Evolutionary conservation across 2,329 filamentous ascomycete genomes (phyloP).

Genomic region (Chaetoscypha palmicola): DNA sequence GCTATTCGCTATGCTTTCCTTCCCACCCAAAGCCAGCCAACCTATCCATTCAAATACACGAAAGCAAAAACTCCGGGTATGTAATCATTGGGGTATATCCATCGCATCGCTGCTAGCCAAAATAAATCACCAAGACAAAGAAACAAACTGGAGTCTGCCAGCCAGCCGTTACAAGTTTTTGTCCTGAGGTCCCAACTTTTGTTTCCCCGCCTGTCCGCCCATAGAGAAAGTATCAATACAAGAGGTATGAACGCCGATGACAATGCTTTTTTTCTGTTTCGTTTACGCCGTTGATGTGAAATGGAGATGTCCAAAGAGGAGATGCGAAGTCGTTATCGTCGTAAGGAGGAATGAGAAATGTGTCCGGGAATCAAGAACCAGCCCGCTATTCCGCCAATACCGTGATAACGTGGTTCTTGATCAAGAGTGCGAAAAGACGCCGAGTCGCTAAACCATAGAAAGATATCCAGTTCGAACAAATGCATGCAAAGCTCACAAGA

Average conservation of each 20-base stretch:
- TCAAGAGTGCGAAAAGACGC: slow-evolving; percentile 2
- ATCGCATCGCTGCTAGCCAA: slow-evolving; percentile 21
- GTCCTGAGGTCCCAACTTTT: slow-evolving; percentile 26
- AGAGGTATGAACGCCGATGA: slow-evolving; percentile 10
- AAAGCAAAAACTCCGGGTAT: slow-evolving; percentile 19
- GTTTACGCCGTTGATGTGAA: slow-evolving; percentile 12
- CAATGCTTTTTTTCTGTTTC: slow-evolving; percentile 12
- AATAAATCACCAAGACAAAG: slow-evolving; percentile 24
- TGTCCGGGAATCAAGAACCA: slow-evolving; percentile 11
- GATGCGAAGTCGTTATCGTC: slow-evolving; percentile 8
- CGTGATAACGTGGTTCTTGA: slow-evolving; percentile 4
- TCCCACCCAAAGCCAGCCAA: no score
- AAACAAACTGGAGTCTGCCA: slow-evolving; percentile 25
- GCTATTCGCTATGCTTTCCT: no score
- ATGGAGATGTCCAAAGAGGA: no score
- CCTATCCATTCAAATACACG: background rate
- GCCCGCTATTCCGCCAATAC: slow-evolving; percentile 5
- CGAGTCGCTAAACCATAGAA: slow-evolving; percentile 12
- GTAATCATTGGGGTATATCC: slow-evolving; percentile 23
- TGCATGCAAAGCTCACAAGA: background rate
- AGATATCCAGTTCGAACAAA: no score
- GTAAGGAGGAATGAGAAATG: slow-evolving; percentile 3
- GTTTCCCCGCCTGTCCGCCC: slow-evolving; percentile 3
- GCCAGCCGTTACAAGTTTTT: slow-evolving; percentile 14
- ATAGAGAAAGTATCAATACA: slow-evolving; percentile 2